Evolutionary conservation across 306 rosid genomes (phyloP), one percentile per base, ranked within the genome.

Genomic region (Corylus americana): DNA sequence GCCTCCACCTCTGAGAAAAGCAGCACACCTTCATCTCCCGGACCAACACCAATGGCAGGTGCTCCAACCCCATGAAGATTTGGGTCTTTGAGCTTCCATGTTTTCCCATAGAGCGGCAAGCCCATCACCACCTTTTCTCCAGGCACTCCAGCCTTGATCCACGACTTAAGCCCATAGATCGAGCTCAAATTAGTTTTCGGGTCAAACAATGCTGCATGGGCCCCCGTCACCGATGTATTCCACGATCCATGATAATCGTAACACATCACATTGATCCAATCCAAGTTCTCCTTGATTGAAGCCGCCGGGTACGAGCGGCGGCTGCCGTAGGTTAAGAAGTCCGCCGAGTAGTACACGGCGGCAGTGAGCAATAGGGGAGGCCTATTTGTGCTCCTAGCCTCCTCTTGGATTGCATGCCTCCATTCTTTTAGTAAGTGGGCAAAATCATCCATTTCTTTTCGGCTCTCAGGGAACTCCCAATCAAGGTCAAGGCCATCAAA

Each of bases 401-500:
- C 97, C 8, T 55, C 17, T 1, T 74, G 1, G 1, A 91, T 76
- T 0, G 85, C 84, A 0, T 12, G 14, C 20, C 89, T 87, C 89
- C 87, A 88, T 7, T 86, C 89, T 0, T 20, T 45, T 1, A 91
- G 61, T 11, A 93, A 76, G 0, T 35, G 83, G 39, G 79, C 90
- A 25, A 88, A 77, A 77, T 81, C 6, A 37, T 58, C 51, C 92
- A 87, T 88, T 58, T 90, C 86, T 17, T 57, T 51, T 9, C 80
- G 16, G 84, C 8, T 85, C 79, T 17, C 58, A 12, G 98, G 97
- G 20, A 59, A 93, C 17, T 93, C 97, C 98, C 98, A 91, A 25
- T 90, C 95, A 0, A 91, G 83, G 76, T 91, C 94, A 31, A 93
- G 12, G 2, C 97, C 98, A 47, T 90, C 81, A 82, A 93, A 91